phyloP scores from a whole-genome alignment of 2,329 filamentous ascomycete genomes.

The Apiospora pterosperma region DNA sequence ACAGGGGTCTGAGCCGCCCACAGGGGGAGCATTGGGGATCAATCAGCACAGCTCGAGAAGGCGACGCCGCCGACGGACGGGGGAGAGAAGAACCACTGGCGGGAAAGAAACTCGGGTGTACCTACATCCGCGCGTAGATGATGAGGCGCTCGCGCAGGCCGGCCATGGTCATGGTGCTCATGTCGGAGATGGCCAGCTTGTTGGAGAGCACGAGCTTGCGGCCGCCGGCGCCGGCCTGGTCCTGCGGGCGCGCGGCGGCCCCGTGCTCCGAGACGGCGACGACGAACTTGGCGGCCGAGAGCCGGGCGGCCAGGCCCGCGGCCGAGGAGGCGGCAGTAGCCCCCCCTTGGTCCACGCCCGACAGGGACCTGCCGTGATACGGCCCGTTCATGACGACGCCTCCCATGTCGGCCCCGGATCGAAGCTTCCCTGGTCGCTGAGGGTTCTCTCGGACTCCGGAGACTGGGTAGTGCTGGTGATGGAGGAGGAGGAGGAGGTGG shows the following conservation, averaged over 20 bases:
- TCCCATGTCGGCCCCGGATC: background rate
- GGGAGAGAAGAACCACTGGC: too few species aligned
- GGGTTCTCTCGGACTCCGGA: background rate
- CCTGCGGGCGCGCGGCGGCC: background rate
- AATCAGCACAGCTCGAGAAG: background rate
- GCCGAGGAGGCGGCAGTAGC: background rate
- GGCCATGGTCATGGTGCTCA: background rate
- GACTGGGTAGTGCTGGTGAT: too few species aligned
- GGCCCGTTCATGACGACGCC: background rate
- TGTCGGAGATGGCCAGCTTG: constrained; percentile 4
- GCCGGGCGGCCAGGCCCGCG: background rate
- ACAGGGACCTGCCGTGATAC: constrained; percentile 3
- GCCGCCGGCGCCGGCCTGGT: background rate
- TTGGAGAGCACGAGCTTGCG: constrained; percentile 4
- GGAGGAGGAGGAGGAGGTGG: too few species aligned
- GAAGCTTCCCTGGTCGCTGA: background rate
- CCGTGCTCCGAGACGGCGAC: background rate
- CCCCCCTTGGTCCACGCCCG: background rate
- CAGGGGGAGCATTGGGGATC: background rate
- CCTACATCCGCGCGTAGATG: background rate
- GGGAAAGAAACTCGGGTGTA: too few species aligned
- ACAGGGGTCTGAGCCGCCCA: background rate
- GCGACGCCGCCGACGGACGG: too few species aligned
- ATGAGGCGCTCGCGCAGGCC: background rate
- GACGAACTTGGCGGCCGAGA: background rate